Evolutionary conservation across 768 basidiomycete genomes (phyloP), one percentile per base, ranked within the genome.

Genomic region (Russula dissimulans): DNA sequence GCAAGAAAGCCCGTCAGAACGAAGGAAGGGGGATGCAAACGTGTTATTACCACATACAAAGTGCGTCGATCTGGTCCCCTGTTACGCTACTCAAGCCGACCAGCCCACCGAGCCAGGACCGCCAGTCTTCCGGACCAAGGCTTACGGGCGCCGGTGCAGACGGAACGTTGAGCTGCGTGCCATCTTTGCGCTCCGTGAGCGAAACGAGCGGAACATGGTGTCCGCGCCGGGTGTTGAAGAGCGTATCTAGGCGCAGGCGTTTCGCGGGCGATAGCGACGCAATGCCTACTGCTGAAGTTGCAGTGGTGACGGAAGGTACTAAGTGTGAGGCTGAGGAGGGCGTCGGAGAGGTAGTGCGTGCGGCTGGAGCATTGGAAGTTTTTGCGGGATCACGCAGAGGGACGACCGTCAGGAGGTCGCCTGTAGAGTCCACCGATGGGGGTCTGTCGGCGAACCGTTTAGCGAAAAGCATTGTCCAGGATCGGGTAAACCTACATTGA

Each of bases 131-230:
- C 14, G 83, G 84, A 0, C 81, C 84, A 34, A 82, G 70, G 15
- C 82, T 78, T 3, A 86, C 78, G 11, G 84, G 85, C 59, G 81
- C 79, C 2, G 86, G 86, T 62, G 83, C 80, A 32, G 79, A 60
- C n/a, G 84, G 81, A 0, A 82, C 68, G 1, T 66, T 62, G 5
- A 29, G 47, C 17, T 43, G 39, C 8, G 51, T 15, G 42, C 53
- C 49, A 17, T 74, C 73, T 54, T 73, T 74, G 5, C 77, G 75
- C 47, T 68, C 67, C 2, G 73, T 67, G 49, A 86, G 74, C 59
- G 84, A 79, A 57, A 85, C 75, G 58, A 79, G 72, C n/a, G 84
- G 81, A 1, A 70, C 63, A 9, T 74, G 71, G 62, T 82, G 80
- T 45, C 74, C 72, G 38, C 84, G 77, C 6, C 81, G 77, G 45